A percentile compares a stretch with the other conserved stretches of the same genome.
Conservation (phyloP, 306 rosid species). For the Oxytropis ochrocephala region DNA sequence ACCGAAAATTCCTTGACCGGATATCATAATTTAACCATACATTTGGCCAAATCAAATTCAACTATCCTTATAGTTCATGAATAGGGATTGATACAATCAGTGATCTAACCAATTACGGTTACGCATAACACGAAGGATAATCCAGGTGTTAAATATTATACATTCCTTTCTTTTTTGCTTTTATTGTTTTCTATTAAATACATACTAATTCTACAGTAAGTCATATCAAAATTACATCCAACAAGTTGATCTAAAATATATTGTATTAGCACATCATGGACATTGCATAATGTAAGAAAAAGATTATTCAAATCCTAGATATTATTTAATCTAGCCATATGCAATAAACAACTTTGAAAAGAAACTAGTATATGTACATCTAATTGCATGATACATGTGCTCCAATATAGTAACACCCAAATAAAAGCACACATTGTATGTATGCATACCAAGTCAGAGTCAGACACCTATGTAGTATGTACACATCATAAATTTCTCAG, state of each 20-base stretch:
- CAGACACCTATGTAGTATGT: no score
- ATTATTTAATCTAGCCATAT: not conserved
- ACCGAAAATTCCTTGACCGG: not conserved
- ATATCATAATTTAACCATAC: not conserved
- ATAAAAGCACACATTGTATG: not conserved
- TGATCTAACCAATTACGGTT: not conserved
- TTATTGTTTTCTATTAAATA: not conserved
- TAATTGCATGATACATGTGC: not conserved
- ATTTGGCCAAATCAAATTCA: slow-evolving; percentile 1
- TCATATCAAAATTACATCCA: not conserved
- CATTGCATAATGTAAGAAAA: not conserved
- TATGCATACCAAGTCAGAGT: not conserved
- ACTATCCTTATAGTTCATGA: not conserved
- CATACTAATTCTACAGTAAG: not conserved
- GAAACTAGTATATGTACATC: not conserved
- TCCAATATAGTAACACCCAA: not conserved
- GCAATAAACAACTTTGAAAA: not conserved
- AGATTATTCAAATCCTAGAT: not conserved
- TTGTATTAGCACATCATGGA: not conserved
- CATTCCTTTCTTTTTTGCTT: not conserved
- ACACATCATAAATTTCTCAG: not conserved
- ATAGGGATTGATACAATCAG: not conserved
- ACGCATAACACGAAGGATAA: not conserved
- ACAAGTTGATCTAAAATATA: not conserved
- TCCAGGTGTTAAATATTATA: not conserved